phyloP scores from a whole-genome alignment of 495 filamentous ascomycete genomes.

The Cryomyces minteri region DNA sequence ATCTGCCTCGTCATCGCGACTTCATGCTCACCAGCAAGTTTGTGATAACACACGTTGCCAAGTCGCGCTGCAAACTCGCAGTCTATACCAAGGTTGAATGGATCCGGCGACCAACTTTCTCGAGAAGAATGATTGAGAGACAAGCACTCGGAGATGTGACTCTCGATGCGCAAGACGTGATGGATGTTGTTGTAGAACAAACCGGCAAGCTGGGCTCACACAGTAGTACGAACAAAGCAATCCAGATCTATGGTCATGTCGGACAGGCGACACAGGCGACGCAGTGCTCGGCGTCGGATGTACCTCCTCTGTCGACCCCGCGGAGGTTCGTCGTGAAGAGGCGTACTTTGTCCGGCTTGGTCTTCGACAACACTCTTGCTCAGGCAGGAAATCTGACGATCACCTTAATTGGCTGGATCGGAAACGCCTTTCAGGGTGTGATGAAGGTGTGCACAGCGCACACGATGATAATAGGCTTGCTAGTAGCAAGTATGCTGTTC shows the following conservation, averaged over 20 bases:
- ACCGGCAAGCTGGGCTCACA: slow-evolving; percentile 65
- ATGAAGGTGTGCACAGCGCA: slow-evolving; percentile 53
- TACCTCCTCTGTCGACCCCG: slow-evolving; percentile 20
- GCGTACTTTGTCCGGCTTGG: slow-evolving; percentile 45
- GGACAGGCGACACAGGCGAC: slow-evolving; percentile 51
- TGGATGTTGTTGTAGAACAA: slow-evolving; percentile 73
- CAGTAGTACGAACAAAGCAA: slow-evolving; percentile 74
- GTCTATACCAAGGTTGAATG: slow-evolving; percentile 79
- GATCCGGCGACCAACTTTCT: slow-evolving; percentile 27
- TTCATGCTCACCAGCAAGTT: slow-evolving; percentile 82
- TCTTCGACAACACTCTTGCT: slow-evolving; percentile 48
- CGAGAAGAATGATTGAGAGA: slow-evolving; percentile 43
- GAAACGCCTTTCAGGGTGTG: slow-evolving; percentile 36
- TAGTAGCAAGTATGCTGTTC: slow-evolving; percentile 44
- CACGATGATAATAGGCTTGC: slow-evolving; percentile 47
- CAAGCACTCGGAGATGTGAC: slow-evolving; percentile 66
- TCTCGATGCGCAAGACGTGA: slow-evolving; percentile 68
- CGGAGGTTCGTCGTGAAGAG: slow-evolving; percentile 42
- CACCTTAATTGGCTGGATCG: slow-evolving; percentile 55
- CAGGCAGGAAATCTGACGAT: slow-evolving; percentile 51
- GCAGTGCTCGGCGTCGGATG: slow-evolving; percentile 36
- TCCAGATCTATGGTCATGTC: slow-evolving; percentile 75
- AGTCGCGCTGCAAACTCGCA: slow-evolving; percentile 79
- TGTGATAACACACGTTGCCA: slow-evolving; percentile 81
- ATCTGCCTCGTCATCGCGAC: slow-evolving; percentile 58